Evolutionary conservation across 83 land plant species (phyloP), one percentile per base, ranked within the genome.

Genomic region (Picea abies): DNA sequence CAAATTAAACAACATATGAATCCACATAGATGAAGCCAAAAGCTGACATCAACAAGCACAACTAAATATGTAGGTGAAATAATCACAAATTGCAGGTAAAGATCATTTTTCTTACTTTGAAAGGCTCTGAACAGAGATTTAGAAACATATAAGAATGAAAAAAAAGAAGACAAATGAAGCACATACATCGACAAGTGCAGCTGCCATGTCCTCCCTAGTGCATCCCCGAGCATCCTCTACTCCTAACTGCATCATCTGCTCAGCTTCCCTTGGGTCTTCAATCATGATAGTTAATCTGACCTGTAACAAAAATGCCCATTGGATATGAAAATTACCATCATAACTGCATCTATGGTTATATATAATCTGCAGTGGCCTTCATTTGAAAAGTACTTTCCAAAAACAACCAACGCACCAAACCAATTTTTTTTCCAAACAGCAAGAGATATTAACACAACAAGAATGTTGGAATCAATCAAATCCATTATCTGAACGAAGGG

Each of bases 191-290:
- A 85, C 88, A 70, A 97, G 78, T 80, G 93, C 95, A 76, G 70
- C 92, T 77, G 82, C 99, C 87, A 97, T 84, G 67, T 97, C 99
- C 17, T 97, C 99, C 63, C 96, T 89, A 0, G 96, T 92, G 37
- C 94, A 86, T 11, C 92, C 93, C 64, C 91, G 87, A 29, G 83
- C 83, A 84, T 93, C 94, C 73, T 96, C 99, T 41, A 92, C 86
- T 14, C 91, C 96, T 64, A 93, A 90, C 79, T 91, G 73, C 82
- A 90, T 87, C 82, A 92, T 87, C 16, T 92, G 85, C 70, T 97
- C 98, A 17, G 85, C 91, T 12, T 97, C 98, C 76, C 96, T 88
- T 25, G 96, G 98, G 76, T 97, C 99, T 85, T 97, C 99, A 79
- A 97, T 97, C 95, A 92, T 90, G 47, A 97, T 80, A 19, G 98